Conservation (phyloP, 352 stramenopile genomes). For the Elongisporangium senticosum region DNA sequence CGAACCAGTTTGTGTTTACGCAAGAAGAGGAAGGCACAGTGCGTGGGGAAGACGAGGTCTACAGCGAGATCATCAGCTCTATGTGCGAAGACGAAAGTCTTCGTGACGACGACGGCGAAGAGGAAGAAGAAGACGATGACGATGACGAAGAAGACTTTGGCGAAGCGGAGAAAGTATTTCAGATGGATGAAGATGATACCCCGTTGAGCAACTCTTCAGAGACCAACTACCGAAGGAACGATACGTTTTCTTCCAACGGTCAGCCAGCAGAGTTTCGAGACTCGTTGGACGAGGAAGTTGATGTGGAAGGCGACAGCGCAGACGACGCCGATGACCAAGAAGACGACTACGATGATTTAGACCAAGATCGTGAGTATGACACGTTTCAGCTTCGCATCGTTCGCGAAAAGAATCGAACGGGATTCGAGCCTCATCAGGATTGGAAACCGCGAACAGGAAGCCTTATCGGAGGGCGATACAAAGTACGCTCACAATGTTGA, state of each 20-base stretch:
- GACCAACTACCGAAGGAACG: neutral
- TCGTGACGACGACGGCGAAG: slow-evolving; percentile 11
- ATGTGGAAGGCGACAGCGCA: slow-evolving; percentile 17
- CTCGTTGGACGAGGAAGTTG: neutral
- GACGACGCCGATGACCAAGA: slow-evolving; percentile 28
- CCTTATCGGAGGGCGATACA: slow-evolving; percentile 60
- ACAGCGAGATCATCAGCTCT: slow-evolving; percentile 70
- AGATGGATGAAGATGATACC: slow-evolving; percentile 49
- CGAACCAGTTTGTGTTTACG: slow-evolving; percentile 81
- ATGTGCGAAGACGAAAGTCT: slow-evolving; percentile 36
- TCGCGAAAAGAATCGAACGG: slow-evolving; percentile 73
- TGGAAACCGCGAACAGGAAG: slow-evolving; percentile 54
- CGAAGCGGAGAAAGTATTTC: slow-evolving; percentile 44
- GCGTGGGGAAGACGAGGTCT: slow-evolving; percentile 68
- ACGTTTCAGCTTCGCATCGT: slow-evolving; percentile 66
- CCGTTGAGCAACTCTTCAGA: neutral
- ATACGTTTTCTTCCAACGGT: neutral
- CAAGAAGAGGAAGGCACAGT: slow-evolving; percentile 69
- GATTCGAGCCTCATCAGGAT: slow-evolving; percentile 76
- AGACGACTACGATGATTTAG: slow-evolving; percentile 31
- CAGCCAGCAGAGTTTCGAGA: neutral
- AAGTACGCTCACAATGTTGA: slow-evolving; percentile 19
- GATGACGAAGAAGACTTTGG: slow-evolving; percentile 10
- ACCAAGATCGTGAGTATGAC: slow-evolving; percentile 54
- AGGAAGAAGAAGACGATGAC: slow-evolving; percentile 17